Conservation (phyloP, 2,329 filamentous ascomycete genomes). For the Xylaria sp. region DNA sequence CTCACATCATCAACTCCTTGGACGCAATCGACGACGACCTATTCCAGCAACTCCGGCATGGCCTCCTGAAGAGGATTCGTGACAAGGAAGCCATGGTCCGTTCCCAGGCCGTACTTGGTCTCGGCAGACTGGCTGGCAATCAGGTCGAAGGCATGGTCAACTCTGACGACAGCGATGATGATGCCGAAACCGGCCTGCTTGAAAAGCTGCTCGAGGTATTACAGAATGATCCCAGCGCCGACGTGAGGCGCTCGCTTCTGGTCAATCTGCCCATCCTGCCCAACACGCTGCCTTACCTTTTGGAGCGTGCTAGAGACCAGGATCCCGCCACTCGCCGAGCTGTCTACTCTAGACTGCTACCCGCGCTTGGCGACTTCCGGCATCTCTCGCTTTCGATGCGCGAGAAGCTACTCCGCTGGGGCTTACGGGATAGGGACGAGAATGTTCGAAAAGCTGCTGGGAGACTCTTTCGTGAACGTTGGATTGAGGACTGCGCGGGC, state of each 20-base stretch:
- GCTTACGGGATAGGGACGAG: slow-evolving; percentile 89
- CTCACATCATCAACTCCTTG: slow-evolving; percentile 89
- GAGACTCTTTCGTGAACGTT: slow-evolving; percentile 88
- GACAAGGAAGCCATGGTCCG: slow-evolving; percentile 95
- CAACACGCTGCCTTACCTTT: slow-evolving; percentile 78
- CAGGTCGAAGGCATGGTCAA: slow-evolving; percentile 71
- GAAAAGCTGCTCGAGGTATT: slow-evolving; percentile 85
- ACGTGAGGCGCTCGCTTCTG: slow-evolving; percentile 85
- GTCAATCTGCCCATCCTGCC: slow-evolving; percentile 88
- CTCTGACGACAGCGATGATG: slow-evolving; percentile 71
- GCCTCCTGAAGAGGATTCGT: slow-evolving; percentile 80
- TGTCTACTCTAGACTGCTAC: slow-evolving; percentile 84
- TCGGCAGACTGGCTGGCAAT: slow-evolving; percentile 82
- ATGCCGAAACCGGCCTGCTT: slow-evolving; percentile 69
- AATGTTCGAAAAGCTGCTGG: slow-evolving; percentile 90
- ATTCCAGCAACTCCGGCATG: slow-evolving; percentile 79
- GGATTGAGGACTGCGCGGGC: slow-evolving; percentile 93
- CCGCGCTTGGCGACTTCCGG: slow-evolving; percentile 89
- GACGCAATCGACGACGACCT: slow-evolving; percentile 91
- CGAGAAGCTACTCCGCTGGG: slow-evolving; percentile 95
- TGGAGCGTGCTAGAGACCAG: slow-evolving; percentile 88
- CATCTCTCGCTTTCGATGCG: slow-evolving; percentile 91
- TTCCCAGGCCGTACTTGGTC: slow-evolving; percentile 85
- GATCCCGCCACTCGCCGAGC: slow-evolving; percentile 83
- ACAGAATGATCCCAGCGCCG: slow-evolving; percentile 91